phyloP scores from a whole-genome alignment of 805 yeast species.

The Metahyphopichia silvanorum region DNA sequence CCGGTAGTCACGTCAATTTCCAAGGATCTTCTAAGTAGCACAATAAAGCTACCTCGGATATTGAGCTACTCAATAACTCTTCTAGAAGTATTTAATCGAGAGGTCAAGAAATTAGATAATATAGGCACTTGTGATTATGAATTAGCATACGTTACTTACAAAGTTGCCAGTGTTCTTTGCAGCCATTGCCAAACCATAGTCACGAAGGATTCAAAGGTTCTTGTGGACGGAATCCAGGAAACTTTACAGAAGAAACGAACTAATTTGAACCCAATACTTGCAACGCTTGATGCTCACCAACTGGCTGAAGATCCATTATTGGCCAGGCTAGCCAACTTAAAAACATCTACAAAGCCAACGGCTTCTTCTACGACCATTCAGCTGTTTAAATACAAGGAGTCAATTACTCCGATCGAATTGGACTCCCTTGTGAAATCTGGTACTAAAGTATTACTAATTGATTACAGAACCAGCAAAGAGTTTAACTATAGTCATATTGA shows the following conservation, averaged over 20 bases:
- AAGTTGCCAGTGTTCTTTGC: constrained; percentile 11
- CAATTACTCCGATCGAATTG: constrained; percentile 17
- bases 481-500: constrained; percentile 64
- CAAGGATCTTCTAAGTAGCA: constrained; percentile 8
- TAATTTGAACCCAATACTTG: constrained; percentile 5
- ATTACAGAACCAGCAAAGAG: constrained; percentile 59
- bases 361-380: constrained; percentile 1
- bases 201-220: constrained; percentile 12
- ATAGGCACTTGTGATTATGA: constrained; percentile 38
- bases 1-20: too few relatives aligned
- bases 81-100: constrained; percentile 32
- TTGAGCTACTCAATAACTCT: constrained; percentile 26
- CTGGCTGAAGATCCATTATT: constrained; percentile 23
- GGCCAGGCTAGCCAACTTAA: constrained; percentile 22
- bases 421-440: constrained; percentile 1
- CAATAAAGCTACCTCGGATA: constrained; percentile 13
- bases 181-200: constrained; percentile 4
- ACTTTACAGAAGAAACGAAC: constrained; percentile 13
- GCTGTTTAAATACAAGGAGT: constrained; percentile 12
- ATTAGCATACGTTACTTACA: constrained; percentile 27
- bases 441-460: constrained; percentile 55
- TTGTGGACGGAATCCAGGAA: constrained; percentile 11
- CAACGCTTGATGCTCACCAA: constrained; percentile 1
- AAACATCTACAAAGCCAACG: neutral
- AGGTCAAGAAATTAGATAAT: constrained; percentile 21